Evolutionary conservation across 1,284 basidiomycete species (phyloP).

Genomic region (Termitomyces sp.): DNA sequence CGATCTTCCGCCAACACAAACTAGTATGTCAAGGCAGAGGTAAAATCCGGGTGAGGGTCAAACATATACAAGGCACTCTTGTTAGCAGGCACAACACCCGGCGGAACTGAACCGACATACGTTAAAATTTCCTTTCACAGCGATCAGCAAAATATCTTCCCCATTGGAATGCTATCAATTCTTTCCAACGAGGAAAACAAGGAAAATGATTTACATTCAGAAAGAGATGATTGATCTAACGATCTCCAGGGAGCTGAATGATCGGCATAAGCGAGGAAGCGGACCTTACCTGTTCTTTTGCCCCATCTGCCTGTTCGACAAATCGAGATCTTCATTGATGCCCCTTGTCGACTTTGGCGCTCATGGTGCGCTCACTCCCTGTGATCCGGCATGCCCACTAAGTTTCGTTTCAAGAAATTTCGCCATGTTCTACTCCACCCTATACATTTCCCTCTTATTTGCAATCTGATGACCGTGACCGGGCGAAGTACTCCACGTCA

Average conservation of each 20-base stretch:
- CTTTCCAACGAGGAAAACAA: neutral
- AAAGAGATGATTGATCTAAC: neutral
- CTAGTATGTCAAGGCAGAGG: too few species aligned
- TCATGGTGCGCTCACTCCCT: constrained; percentile 11
- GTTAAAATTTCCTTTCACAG: neutral
- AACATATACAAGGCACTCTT: neutral
- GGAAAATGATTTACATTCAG: neutral
- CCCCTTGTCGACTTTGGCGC: neutral
- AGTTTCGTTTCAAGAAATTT: constrained; percentile 8
- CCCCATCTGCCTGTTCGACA: neutral
- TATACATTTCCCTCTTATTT: neutral
- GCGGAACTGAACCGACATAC: neutral
- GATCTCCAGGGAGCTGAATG: neutral
- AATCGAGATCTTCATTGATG: neutral
- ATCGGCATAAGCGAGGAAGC: neutral
- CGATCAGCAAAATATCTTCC: neutral
- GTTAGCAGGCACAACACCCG: too few species aligned
- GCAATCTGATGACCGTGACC: too few species aligned
- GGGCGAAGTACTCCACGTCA: neutral
- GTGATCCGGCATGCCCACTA: constrained; percentile 13
- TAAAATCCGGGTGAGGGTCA: too few species aligned
- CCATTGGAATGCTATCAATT: neutral
- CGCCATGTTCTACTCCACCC: neutral
- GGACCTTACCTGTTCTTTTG: neutral
- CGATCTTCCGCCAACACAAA: too few species aligned